phyloP scores from a whole-genome alignment of 371 early-diverging fungal species.

The Mortierella sp. region DNA sequence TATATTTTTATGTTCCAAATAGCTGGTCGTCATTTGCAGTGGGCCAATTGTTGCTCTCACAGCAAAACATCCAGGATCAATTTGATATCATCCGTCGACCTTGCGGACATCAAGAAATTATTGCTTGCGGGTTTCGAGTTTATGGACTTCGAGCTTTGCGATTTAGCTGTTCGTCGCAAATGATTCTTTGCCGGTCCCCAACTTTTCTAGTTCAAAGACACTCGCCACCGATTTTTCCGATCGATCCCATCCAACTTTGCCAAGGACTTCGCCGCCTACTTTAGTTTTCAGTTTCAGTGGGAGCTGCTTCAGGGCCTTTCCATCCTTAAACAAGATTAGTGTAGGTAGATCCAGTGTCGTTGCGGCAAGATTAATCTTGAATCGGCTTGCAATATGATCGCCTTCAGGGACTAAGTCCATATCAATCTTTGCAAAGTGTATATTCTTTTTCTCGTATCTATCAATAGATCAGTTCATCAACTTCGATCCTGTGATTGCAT shows the following conservation, averaged over 20 bases:
- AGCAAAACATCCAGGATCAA: too few relatives aligned
- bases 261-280: conserved; percentile 43
- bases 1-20: background rate
- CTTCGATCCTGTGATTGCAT: too few relatives aligned
- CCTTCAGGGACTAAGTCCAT: conserved; percentile 44
- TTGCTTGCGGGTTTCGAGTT: too few relatives aligned
- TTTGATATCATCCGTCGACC: too few relatives aligned
- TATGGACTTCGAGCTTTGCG: too few relatives aligned
- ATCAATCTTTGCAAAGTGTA: conserved; percentile 51
- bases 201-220: conserved; percentile 39
- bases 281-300: conserved; percentile 41
- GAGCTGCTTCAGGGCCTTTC: conserved; percentile 40
- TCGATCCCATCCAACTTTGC: conserved; percentile 57
- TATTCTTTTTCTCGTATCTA: conserved; percentile 40
- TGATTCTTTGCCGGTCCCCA: conserved; percentile 49
- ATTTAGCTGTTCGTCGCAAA: too few relatives aligned
- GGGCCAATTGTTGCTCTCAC: too few relatives aligned
- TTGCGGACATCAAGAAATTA: too few relatives aligned
- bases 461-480: too few relatives aligned
- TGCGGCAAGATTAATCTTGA: conserved; percentile 45
- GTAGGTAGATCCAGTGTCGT: conserved; percentile 51
- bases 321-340: conserved; percentile 47
- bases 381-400: conserved; percentile 40
- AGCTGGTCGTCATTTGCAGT: too few relatives aligned
- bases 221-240: conserved; percentile 38